Conservation (phyloP, 768 basidiomycete genomes). For the Coprinopsis marcescibilis region DNA sequence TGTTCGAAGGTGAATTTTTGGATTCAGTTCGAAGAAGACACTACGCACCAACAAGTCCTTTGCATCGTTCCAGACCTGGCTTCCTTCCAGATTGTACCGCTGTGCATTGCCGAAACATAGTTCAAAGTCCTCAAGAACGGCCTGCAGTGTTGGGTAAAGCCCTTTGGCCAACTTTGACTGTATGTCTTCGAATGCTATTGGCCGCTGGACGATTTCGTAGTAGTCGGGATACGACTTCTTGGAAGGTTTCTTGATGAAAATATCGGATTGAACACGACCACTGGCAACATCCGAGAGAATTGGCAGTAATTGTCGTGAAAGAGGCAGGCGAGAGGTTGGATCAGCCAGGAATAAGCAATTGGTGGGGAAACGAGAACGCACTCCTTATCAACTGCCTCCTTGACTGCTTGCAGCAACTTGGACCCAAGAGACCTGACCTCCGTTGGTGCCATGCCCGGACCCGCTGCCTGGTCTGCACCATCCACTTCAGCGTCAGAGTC, state of each 20-base stretch:
- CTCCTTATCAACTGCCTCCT: constrained; percentile 84
- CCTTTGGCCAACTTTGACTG: constrained; percentile 65
- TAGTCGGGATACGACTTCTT: constrained; percentile 83
- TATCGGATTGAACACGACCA: constrained; percentile 54
- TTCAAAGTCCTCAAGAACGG: constrained; percentile 68
- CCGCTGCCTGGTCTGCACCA: constrained; percentile 15
- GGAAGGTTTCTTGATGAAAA: constrained; percentile 65
- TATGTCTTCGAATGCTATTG: constrained; percentile 87
- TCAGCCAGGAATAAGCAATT: background rate
- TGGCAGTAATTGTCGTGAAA: constrained; percentile 17
- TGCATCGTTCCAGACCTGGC: constrained; percentile 77
- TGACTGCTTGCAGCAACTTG: constrained; percentile 71
- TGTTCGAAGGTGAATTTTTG: constrained; percentile 16
- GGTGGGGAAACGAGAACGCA: constrained; percentile 41
- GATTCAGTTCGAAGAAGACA: background rate
- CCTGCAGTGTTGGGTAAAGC: constrained; percentile 56
- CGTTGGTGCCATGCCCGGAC: constrained; percentile 23
- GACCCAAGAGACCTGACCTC: constrained; percentile 62
- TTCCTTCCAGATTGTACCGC: constrained; percentile 76
- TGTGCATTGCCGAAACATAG: constrained; percentile 78
- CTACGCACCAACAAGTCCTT: constrained; percentile 67
- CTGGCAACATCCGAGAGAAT: constrained; percentile 33
- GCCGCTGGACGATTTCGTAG: constrained; percentile 70
- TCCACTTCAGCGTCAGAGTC: constrained; percentile 18
- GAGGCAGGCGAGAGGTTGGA: constrained; percentile 36